Evolutionary conservation across 2,329 filamentous ascomycete genomes (phyloP).

Genomic region (Neophaeococcomyces aloes): DNA sequence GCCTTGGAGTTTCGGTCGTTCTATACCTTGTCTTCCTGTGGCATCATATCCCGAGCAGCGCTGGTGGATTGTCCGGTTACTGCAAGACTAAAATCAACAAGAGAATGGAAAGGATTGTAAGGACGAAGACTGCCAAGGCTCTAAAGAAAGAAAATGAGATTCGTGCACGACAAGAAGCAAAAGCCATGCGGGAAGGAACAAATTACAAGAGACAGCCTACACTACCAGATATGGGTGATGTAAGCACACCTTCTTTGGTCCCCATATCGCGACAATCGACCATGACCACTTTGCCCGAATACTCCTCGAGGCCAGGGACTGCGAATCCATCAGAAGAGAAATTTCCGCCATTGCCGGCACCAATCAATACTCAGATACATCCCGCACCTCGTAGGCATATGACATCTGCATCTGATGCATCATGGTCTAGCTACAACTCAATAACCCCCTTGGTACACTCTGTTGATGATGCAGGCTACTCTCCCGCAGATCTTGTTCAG

Average conservation of each 20-base stretch:
- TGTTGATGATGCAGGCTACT: slow-evolving; percentile 51
- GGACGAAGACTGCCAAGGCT: slow-evolving; percentile 77
- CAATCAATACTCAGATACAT: slow-evolving; percentile 3
- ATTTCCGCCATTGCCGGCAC: slow-evolving; percentile 23
- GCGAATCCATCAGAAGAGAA: slow-evolving; percentile 27
- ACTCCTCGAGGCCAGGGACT: slow-evolving; percentile 50
- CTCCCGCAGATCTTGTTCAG: slow-evolving; percentile 17
- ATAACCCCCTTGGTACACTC: slow-evolving; percentile 52
- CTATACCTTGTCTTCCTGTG: slow-evolving; percentile 85
- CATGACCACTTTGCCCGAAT: slow-evolving; percentile 50
- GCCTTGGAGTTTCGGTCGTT: slow-evolving; percentile 60
- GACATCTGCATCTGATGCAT: slow-evolving; percentile 47
- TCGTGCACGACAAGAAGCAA: slow-evolving; percentile 44
- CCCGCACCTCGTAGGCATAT: slow-evolving; percentile 24
- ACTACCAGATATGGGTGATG: slow-evolving; percentile 43
- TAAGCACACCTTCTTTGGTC: slow-evolving; percentile 50
- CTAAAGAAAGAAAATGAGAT: slow-evolving; percentile 61
- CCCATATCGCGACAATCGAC: slow-evolving; percentile 50
- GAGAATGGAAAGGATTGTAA: slow-evolving; percentile 72
- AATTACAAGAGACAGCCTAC: slow-evolving; percentile 40
- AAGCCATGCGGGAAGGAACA: slow-evolving; percentile 24
- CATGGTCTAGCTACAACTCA: slow-evolving; percentile 50
- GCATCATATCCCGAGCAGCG: slow-evolving; percentile 75
- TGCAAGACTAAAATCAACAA: slow-evolving; percentile 87
- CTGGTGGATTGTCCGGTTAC: slow-evolving; percentile 72